phyloP scores from a whole-genome alignment of 2,329 filamentous ascomycete species.

The Coniochaeta sp. region DNA sequence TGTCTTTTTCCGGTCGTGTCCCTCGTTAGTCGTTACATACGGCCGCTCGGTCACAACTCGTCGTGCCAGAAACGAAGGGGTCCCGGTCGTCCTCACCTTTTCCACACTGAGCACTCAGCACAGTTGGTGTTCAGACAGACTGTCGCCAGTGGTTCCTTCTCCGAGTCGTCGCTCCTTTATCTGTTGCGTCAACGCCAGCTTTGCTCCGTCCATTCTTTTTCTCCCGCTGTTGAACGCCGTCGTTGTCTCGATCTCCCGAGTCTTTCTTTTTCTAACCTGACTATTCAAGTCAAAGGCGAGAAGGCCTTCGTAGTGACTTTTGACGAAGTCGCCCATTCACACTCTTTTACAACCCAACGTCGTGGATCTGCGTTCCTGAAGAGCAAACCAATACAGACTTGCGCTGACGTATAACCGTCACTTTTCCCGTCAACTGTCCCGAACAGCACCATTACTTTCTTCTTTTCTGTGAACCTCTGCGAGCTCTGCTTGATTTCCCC shows the following conservation, averaged over 20 bases:
- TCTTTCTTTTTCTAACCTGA: neutral
- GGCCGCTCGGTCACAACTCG: neutral
- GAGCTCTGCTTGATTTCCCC: slow-evolving; percentile 23
- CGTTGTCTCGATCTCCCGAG: neutral
- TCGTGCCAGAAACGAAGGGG: neutral
- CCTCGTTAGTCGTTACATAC: neutral
- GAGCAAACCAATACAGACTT: neutral
- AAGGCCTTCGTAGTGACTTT: slow-evolving; percentile 5
- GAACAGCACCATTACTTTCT: neutral
- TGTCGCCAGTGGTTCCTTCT: neutral
- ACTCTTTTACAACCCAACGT: slow-evolving; percentile 2
- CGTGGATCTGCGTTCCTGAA: neutral
- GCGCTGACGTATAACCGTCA: neutral
- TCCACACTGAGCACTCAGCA: neutral
- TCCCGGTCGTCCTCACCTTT: neutral
- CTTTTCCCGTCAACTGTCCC: neutral
- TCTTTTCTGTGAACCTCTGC: slow-evolving; percentile 9
- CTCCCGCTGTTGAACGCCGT: neutral
- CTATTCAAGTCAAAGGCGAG: neutral
- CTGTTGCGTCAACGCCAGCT: neutral
- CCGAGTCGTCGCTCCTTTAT: neutral
- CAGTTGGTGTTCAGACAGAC: neutral
- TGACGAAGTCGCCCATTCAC: slow-evolving; percentile 10
- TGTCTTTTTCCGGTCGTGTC: neutral
- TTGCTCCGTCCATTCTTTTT: slow-evolving; percentile 3